Conservation (phyloP, 2,329 filamentous ascomycete genomes). For the Colletotrichum gloeosporioides region DNA sequence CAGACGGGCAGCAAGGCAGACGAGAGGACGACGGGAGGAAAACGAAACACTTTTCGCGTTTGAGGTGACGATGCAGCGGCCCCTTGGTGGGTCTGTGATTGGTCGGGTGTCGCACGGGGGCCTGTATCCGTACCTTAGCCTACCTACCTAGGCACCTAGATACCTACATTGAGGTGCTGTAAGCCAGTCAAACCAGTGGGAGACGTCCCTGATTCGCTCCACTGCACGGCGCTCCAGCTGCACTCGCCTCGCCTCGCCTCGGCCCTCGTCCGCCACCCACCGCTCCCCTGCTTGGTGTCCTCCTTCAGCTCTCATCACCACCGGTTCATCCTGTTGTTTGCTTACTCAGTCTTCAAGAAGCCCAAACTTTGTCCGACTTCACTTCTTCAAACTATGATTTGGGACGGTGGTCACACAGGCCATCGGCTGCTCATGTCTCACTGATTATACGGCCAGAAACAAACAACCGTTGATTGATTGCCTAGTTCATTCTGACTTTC, state of each 20-base stretch:
- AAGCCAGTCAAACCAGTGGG: neutral
- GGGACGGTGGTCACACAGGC: neutral
- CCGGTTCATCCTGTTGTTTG: neutral
- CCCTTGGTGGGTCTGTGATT: conserved; percentile 21
- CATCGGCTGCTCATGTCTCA: neutral
- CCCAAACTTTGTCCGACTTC: neutral
- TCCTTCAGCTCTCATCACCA: neutral
- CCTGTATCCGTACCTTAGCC: neutral
- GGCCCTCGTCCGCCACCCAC: neutral
- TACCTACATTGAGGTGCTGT: no score
- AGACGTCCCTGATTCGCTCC: neutral
- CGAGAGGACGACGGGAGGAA: neutral
- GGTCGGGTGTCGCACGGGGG: neutral
- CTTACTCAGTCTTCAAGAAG: neutral
- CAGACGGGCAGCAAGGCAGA: neutral
- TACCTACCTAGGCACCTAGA: no score
- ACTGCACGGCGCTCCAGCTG: neutral
- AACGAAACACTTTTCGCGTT: conserved; percentile 18
- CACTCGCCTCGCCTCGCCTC: neutral
- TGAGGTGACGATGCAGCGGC: conserved; percentile 3
- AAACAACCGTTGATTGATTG: neutral
- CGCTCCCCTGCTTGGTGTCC: neutral
- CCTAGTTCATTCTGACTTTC: neutral
- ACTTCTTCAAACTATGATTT: neutral
- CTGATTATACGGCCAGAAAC: neutral